Evolutionary conservation across 139 green algal genomes (phyloP).

Genomic region (Marvania coccoides): DNA sequence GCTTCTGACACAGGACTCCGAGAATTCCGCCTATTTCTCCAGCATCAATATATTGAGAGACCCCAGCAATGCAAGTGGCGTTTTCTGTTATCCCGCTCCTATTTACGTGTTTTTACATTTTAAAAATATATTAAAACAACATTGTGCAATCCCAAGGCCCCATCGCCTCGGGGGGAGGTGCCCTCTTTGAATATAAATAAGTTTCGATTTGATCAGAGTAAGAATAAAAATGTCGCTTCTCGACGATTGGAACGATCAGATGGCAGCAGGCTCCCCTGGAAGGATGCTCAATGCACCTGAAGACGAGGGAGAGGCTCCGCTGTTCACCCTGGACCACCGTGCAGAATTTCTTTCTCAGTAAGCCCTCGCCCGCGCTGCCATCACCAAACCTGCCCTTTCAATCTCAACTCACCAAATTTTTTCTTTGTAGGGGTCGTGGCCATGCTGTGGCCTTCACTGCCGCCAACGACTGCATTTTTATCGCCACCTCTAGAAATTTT

Average conservation of each 20-base stretch:
- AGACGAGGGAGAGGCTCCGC: not conserved
- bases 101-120: too few species aligned
- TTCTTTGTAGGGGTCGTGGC: slow-evolving; percentile 11
- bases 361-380: not conserved
- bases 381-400: not conserved
- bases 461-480: slow-evolving; percentile 45
- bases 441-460: slow-evolving; percentile 13
- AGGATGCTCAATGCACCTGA: not conserved
- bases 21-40: too few species aligned
- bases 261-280: not conserved
- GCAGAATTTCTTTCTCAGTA: slow-evolving; percentile 13
- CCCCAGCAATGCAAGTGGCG: too few species aligned
- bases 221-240: not conserved
- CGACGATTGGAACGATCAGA: slow-evolving; percentile 15
- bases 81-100: too few species aligned
- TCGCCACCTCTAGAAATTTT: slow-evolving; percentile 65
- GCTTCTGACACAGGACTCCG: too few species aligned
- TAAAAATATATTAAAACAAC: too few species aligned
- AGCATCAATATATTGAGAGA: too few species aligned
- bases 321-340: slow-evolving; percentile 25
- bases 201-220: not conserved
- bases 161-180: too few species aligned
- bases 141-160: too few species aligned
- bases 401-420: not conserved
- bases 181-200: too few species aligned